Conservation (phyloP, 2,329 filamentous ascomycete species). For the Xylariaceae sp. region DNA sequence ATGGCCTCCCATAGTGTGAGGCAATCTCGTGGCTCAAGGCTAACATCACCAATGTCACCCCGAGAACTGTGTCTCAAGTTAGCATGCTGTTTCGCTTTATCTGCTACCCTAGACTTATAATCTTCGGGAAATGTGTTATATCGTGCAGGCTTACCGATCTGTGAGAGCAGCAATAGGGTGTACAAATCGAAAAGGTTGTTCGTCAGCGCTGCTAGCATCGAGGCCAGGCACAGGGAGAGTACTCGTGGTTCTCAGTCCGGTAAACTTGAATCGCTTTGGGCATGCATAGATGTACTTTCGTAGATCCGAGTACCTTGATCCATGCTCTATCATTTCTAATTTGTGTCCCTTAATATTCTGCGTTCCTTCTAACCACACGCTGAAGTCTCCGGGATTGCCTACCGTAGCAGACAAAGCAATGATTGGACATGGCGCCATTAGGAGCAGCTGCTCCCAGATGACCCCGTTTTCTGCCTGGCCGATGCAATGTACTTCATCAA, state of each 20-base stretch:
- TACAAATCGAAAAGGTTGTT: slow-evolving; percentile 58
- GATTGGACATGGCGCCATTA: slow-evolving; percentile 75
- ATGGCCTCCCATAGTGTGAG: slow-evolving; percentile 67
- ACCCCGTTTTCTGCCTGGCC: slow-evolving; percentile 75
- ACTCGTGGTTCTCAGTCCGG: slow-evolving; percentile 51
- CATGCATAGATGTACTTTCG: slow-evolving; percentile 71
- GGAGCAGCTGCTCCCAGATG: slow-evolving; percentile 76
- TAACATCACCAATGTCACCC: slow-evolving; percentile 53
- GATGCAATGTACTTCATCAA: slow-evolving; percentile 82
- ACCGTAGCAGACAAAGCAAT: slow-evolving; percentile 81
- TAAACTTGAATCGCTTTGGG: slow-evolving; percentile 52
- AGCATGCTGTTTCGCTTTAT: not conserved
- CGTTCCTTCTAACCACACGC: slow-evolving; percentile 65
- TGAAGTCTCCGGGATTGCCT: slow-evolving; percentile 73
- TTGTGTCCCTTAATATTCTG: slow-evolving; percentile 66
- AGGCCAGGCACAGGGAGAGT: slow-evolving; percentile 51
- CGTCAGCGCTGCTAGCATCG: slow-evolving; percentile 46
- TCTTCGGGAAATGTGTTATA: too few species aligned
- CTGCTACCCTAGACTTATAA: too few species aligned
- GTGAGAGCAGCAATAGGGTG: slow-evolving; percentile 72
- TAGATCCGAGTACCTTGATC: slow-evolving; percentile 73
- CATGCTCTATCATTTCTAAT: slow-evolving; percentile 69
- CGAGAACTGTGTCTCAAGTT: not conserved
- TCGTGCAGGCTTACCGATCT: slow-evolving; percentile 58
- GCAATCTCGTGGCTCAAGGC: slow-evolving; percentile 72